A percentile compares a stretch with the other conserved stretches of the same genome.
These are phyloP conservation scores for Pythium chondricola DNA, from an alignment of 352 stramenopile species.

Conservation along the genomic window DNA sequence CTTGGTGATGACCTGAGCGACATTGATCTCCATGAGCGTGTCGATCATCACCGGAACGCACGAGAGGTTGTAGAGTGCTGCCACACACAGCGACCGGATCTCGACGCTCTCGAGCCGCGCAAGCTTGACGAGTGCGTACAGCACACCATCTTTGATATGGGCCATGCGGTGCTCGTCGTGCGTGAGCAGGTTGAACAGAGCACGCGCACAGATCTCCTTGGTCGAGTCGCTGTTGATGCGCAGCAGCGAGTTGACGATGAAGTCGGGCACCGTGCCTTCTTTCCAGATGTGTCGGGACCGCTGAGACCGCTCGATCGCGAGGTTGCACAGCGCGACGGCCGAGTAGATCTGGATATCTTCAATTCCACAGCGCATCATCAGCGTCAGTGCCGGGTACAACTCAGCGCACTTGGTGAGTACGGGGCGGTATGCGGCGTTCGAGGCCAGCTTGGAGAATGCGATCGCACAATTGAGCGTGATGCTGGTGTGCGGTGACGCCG, in stretches of 20 bases:
- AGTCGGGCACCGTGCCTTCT: constrained; percentile 81
- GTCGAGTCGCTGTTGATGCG: constrained; percentile 87
- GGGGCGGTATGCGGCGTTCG: constrained; percentile 40
- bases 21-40: constrained; percentile 78
- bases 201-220: constrained; percentile 82
- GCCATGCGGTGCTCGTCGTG: constrained; percentile 71
- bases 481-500: constrained; percentile 41
- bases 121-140: constrained; percentile 87
- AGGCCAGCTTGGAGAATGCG: constrained; percentile 70
- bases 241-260: constrained; percentile 86
- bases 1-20: constrained; percentile 80
- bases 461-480: constrained; percentile 76
- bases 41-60: constrained; percentile 66
- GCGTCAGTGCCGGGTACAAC: constrained; percentile 65
- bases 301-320: constrained; percentile 61
- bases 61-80: constrained; percentile 81
- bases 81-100: constrained; percentile 74
- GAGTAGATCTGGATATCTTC: constrained; percentile 88
- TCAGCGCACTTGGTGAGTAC: constrained; percentile 64
- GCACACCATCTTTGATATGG: constrained; percentile 81
- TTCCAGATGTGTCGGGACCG: constrained; percentile 75
- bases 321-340: constrained; percentile 80
- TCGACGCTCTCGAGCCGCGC: constrained; percentile 74
- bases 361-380: constrained; percentile 87
- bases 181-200: constrained; percentile 82